Percentiles rank a stretch among this genome's conserved stretches.
Evolutionary conservation across 1,284 basidiomycete species (phyloP).

Genomic region (Tilletia setariae): DNA sequence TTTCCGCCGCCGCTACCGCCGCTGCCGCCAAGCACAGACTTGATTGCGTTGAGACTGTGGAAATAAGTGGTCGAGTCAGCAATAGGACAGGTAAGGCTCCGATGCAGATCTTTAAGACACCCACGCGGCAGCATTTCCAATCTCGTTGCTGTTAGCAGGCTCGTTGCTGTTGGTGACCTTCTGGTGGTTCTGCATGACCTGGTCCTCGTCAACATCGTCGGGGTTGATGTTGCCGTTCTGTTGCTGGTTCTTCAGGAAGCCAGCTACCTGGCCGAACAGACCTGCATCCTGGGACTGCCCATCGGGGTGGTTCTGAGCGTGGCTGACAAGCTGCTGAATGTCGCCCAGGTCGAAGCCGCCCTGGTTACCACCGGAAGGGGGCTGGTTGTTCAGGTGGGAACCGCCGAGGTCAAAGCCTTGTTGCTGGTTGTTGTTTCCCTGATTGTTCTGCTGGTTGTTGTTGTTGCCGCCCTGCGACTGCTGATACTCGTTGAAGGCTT

Average conservation of each 20-base stretch:
- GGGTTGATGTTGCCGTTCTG: slow-evolving; percentile 25
- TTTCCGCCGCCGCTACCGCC: slow-evolving; percentile 26
- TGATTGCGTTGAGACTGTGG: slow-evolving; percentile 35
- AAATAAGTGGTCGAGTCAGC: background rate
- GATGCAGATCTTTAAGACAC: too few relatives aligned
- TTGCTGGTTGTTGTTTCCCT: slow-evolving; percentile 19
- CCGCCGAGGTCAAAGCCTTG: slow-evolving; percentile 16
- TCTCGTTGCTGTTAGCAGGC: slow-evolving; percentile 32
- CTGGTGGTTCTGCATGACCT: slow-evolving; percentile 37
- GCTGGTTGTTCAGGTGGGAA: slow-evolving; percentile 17
- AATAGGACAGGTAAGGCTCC: too few relatives aligned
- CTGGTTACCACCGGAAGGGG: slow-evolving; percentile 16
- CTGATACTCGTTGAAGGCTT: background rate
- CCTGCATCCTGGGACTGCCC: slow-evolving; percentile 31
- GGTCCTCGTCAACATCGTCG: slow-evolving; percentile 38
- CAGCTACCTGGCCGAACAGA: slow-evolving; percentile 32
- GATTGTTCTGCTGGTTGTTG: slow-evolving; percentile 3
- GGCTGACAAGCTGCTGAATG: slow-evolving; percentile 25
- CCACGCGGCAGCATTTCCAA: slow-evolving; percentile 45
- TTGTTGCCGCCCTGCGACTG: slow-evolving; percentile 16
- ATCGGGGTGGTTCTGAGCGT: slow-evolving; percentile 34
- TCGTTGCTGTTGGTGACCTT: slow-evolving; percentile 37
- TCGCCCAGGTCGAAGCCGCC: slow-evolving; percentile 39
- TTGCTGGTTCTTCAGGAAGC: slow-evolving; percentile 32
- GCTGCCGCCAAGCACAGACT: slow-evolving; percentile 30